phyloP scores from a whole-genome alignment of 2,329 filamentous ascomycete species.

The Fusarium sublunatum region DNA sequence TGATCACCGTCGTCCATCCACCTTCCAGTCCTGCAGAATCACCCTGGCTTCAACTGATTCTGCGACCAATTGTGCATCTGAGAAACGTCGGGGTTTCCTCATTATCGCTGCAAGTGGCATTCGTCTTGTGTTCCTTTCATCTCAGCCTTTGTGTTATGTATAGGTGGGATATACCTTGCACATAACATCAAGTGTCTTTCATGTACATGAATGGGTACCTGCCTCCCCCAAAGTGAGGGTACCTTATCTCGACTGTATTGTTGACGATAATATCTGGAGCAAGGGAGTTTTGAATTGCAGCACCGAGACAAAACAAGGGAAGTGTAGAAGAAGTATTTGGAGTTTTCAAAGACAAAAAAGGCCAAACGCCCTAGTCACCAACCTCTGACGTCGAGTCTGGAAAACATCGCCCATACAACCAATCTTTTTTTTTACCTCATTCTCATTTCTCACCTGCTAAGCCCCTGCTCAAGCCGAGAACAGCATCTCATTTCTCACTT shows the following conservation, averaged over 20 bases:
- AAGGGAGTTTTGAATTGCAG: neutral
- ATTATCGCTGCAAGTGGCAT: conserved; percentile 31
- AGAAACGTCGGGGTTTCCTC: conserved; percentile 34
- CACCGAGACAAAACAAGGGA: neutral
- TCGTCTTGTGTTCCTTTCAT: conserved; percentile 10
- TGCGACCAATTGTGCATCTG: conserved; percentile 24
- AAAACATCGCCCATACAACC: conserved; percentile 11
- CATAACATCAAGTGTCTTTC: conserved; percentile 21
- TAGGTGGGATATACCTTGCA: conserved; percentile 29
- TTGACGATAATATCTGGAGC: conserved; percentile 14
- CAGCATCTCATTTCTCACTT: conserved; percentile 37
- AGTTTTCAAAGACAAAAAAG: neutral
- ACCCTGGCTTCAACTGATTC: conserved; percentile 4
- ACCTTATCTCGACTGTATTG: conserved; percentile 7
- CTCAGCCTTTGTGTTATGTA: conserved; percentile 17
- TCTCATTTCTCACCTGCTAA: conserved; percentile 18
- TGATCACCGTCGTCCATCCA: conserved; percentile 19
- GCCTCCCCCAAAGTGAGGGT: conserved; percentile 16
- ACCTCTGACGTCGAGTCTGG: conserved; percentile 16
- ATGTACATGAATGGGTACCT: conserved; percentile 6
- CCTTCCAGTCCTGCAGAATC: conserved; percentile 6
- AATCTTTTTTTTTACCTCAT: conserved; percentile 25
- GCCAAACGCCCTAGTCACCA: neutral
- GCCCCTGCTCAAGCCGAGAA: conserved; percentile 25
- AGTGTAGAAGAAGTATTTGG: neutral